Evolutionary conservation across 2,329 filamentous ascomycete genomes (phyloP).

Genomic region (Zymoseptoria tritici): DNA sequence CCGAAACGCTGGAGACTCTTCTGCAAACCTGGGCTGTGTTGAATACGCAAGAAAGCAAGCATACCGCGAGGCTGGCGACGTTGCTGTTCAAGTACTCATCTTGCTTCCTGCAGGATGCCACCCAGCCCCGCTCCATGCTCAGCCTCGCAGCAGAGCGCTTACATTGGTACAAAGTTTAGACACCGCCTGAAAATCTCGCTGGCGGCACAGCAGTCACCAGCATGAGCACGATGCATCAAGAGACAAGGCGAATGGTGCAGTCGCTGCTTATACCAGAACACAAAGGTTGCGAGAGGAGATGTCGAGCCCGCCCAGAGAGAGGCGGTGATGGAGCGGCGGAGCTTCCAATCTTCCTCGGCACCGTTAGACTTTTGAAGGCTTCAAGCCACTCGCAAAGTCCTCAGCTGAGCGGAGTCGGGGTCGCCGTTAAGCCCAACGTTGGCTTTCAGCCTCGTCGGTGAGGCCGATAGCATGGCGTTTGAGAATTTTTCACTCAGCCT

Average conservation of each 20-base stretch:
- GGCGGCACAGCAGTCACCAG: not conserved
- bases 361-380: not conserved
- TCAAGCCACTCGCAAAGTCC: not conserved
- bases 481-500: not conserved
- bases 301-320: too few relatives aligned
- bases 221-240: not conserved
- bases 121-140: not conserved
- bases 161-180: not conserved
- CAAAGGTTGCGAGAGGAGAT: too few relatives aligned
- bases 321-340: not conserved
- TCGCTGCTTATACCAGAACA: too few relatives aligned
- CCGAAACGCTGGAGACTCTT: not conserved
- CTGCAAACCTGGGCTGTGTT: not conserved
- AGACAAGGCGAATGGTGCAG: too few relatives aligned
- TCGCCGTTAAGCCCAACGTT: not conserved
- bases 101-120: not conserved
- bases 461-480: not conserved
- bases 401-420: not conserved
- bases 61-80: not conserved
- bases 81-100: not conserved
- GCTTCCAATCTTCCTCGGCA: not conserved
- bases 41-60: not conserved
- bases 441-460: not conserved
- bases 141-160: not conserved
- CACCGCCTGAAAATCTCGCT: not conserved